Conservation (phyloP, 2,329 filamentous ascomycete genomes). For the Mycocentrospora acerina region DNA sequence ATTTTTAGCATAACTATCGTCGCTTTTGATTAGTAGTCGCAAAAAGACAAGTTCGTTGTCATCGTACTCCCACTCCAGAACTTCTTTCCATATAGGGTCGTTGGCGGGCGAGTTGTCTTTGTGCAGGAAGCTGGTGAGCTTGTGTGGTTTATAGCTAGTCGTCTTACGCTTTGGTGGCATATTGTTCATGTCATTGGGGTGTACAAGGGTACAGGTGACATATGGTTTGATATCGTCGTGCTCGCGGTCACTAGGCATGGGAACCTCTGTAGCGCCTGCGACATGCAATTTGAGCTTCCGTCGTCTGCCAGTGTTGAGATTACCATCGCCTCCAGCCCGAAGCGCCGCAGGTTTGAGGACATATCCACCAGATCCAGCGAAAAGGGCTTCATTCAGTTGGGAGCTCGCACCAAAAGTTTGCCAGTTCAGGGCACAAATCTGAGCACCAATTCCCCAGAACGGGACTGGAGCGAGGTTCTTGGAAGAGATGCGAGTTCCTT, state of each 20-base stretch:
- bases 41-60: constrained; percentile 67
- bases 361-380: constrained; percentile 65
- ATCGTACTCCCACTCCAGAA: constrained; percentile 67
- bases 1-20: constrained; percentile 63
- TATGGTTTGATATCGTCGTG: constrained; percentile 60
- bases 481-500: constrained; percentile 68
- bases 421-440: constrained; percentile 71
- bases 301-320: constrained; percentile 47
- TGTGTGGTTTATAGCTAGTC: constrained; percentile 60
- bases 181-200: constrained; percentile 54
- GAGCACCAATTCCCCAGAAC: constrained; percentile 68
- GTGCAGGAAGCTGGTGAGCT: constrained; percentile 57
- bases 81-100: constrained; percentile 67
- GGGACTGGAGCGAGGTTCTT: constrained; percentile 63
- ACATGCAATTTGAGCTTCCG: constrained; percentile 60
- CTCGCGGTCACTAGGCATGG: constrained; percentile 53
- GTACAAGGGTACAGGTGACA: constrained; percentile 64
- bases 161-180: constrained; percentile 64
- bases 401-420: constrained; percentile 66
- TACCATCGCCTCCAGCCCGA: constrained; percentile 57
- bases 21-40: constrained; percentile 66
- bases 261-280: constrained; percentile 64
- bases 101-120: constrained; percentile 60
- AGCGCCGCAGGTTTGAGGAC: constrained; percentile 65
- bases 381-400: constrained; percentile 69